phyloP scores from a whole-genome alignment of 148 eudicot genomes.

The Dianthus caryophyllus region DNA sequence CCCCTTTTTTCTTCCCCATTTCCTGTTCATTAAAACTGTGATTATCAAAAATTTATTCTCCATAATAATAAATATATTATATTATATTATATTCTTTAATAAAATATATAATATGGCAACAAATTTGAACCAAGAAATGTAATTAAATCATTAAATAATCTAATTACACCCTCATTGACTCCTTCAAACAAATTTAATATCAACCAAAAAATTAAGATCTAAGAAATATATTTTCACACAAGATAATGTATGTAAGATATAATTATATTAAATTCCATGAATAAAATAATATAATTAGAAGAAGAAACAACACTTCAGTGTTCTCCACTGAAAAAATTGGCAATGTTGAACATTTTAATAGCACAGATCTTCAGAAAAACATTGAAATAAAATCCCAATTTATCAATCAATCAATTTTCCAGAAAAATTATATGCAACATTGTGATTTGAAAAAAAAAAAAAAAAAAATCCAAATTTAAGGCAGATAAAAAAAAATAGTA shows the following conservation, averaged over 20 bases:
- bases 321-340: conserved; percentile 4
- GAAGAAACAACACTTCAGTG: no score
- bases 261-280: no score
- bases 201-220: conserved; percentile 13
- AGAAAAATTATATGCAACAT: no score
- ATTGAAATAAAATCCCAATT: background rate
- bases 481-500: background rate
- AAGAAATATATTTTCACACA: background rate
- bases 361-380: conserved; percentile 18
- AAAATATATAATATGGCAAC: background rate
- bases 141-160: background rate
- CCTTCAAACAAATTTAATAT: conserved; percentile 10
- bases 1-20: conserved; percentile 81
- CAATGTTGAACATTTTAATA: background rate
- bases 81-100: no score
- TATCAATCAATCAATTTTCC: no score
- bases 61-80: no score
- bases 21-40: no score
- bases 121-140: background rate
- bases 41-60: no score
- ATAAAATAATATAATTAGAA: no score
- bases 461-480: no score
- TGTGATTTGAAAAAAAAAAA: no score
- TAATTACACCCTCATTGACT: conserved; percentile 8
- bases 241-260: no score